Evolutionary conservation across 805 yeast species (phyloP).

Genomic region (Pichia rugopelliculosa): DNA sequence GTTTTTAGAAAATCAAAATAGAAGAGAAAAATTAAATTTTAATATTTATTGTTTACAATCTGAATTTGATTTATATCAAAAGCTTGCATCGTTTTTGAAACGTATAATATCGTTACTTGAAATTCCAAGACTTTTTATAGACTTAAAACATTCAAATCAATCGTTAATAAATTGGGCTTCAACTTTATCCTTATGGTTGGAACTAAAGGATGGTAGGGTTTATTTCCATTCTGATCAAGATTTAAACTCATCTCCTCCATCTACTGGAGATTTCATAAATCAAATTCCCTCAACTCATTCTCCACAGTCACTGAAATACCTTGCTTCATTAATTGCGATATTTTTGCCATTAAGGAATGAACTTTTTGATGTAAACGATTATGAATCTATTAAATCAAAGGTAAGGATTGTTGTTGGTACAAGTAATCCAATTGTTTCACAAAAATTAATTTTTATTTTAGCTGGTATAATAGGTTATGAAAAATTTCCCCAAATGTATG

Average conservation of each 20-base stretch:
- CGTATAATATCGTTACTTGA: conserved; percentile 34
- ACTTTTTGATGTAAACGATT: conserved; percentile 26
- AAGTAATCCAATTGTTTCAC: conserved; percentile 50
- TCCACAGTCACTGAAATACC: conserved; percentile 23
- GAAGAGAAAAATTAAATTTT: conserved; percentile 26
- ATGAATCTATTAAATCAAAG: not conserved
- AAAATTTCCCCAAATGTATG: conserved; percentile 12
- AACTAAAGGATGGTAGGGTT: conserved; percentile 39
- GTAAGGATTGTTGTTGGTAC: conserved; percentile 44
- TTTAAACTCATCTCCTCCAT: not conserved
- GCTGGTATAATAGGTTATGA: conserved; percentile 41
- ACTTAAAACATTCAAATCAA: conserved; percentile 33
- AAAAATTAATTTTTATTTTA: conserved; percentile 45
- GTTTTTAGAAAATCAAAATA: not conserved
- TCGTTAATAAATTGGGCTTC: conserved; percentile 44
- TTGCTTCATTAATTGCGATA: conserved; percentile 42
- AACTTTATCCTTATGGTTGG: conserved; percentile 47
- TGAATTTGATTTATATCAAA: conserved; percentile 36
- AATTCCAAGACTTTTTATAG: conserved; percentile 40
- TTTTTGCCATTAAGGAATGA: conserved; percentile 33
- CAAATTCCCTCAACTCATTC: not conserved
- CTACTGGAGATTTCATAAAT: not conserved
- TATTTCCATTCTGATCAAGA: not conserved
- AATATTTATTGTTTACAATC: conserved; percentile 33
- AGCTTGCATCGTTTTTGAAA: conserved; percentile 31